Evolutionary conservation across 352 stramenopile species (phyloP).

Genomic region (Pythium utonaiense): DNA sequence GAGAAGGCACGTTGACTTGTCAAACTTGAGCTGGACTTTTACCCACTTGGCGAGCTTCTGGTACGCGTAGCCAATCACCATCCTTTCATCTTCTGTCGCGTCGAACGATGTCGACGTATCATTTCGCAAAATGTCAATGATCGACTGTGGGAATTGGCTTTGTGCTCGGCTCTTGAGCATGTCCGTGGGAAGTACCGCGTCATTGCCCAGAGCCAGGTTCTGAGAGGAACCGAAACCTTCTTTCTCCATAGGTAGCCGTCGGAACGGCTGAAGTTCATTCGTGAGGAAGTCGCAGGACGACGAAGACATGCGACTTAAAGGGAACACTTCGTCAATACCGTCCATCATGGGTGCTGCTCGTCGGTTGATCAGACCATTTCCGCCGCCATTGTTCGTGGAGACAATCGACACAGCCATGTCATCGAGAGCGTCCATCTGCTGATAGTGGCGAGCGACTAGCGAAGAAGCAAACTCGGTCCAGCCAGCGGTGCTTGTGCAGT

Average conservation of each 20-base stretch:
- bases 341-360: slow-evolving; percentile 17
- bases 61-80: slow-evolving; percentile 59
- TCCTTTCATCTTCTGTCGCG: slow-evolving; percentile 46
- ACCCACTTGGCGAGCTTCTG: slow-evolving; percentile 75
- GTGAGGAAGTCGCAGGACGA: slow-evolving; percentile 69
- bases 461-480: slow-evolving; percentile 70
- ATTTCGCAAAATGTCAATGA: slow-evolving; percentile 63
- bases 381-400: not conserved
- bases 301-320: slow-evolving; percentile 46
- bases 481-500: slow-evolving; percentile 50
- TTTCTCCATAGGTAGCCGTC: slow-evolving; percentile 61
- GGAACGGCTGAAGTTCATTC: slow-evolving; percentile 59
- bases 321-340: slow-evolving; percentile 46
- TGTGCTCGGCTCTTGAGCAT: slow-evolving; percentile 73
- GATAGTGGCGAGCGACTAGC: slow-evolving; percentile 67
- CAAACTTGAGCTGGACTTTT: slow-evolving; percentile 66
- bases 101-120: slow-evolving; percentile 59
- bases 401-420: slow-evolving; percentile 16
- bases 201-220: slow-evolving; percentile 52
- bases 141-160: slow-evolving; percentile 66
- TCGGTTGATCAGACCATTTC: slow-evolving; percentile 1
- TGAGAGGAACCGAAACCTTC: slow-evolving; percentile 64
- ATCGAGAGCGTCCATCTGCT: slow-evolving; percentile 74
- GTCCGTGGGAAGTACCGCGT: slow-evolving; percentile 58
- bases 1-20: slow-evolving; percentile 52